Evolutionary conservation across 192 early-diverging fungal species (phyloP), one percentile per base, ranked within the genome.

Genomic region (Phlyctochytrium bullatum): DNA sequence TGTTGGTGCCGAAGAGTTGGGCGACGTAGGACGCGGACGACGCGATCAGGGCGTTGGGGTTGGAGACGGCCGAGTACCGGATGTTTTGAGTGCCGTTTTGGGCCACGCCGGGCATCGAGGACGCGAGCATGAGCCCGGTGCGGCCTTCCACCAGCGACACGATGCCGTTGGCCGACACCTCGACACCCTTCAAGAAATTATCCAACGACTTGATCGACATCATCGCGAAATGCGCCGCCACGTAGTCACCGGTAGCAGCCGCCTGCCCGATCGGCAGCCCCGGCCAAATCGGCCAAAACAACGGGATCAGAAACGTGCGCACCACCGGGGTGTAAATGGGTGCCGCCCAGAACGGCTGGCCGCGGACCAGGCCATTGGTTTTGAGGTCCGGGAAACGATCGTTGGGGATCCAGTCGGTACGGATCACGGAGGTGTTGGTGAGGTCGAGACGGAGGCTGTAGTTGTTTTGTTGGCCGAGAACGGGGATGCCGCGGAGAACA

Each of bases 131-230:
- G 0, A 0, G 25, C 0, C 54, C 54, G 4, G 54, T 57, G n/a
- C n/a, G n/a, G n/a, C n/a, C n/a, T 47, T 64, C 62, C 24, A 64
- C 30, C 24, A 64, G 62, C 3, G 1, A 3, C 6, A 64, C 40
- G 25, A 64, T 40, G 4, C 62, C 62, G 40, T 64, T 64, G 28
- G 25, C 3, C 17, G 36, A n/a, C 4, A 50, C 25, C 17, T 4
- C 16, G 24, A 64, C 34, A 14, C 3, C 3, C 36, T 47, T 36
- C 12, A 47, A 31, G 25, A 50, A 50, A 20, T 4, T 27, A 28
- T 0, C 36, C 3, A 64, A 25, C 3, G 62, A 64, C 40, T 34
- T 25, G 24, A 64, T 36, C 6, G 34, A 51, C 4, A 64, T 24
- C 0, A 47, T 50, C 10, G 30, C 62, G n/a, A 64, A 47, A 50